Conservation (phyloP, 805 yeast genomes). For the Isabelozyma rhagii region DNA sequence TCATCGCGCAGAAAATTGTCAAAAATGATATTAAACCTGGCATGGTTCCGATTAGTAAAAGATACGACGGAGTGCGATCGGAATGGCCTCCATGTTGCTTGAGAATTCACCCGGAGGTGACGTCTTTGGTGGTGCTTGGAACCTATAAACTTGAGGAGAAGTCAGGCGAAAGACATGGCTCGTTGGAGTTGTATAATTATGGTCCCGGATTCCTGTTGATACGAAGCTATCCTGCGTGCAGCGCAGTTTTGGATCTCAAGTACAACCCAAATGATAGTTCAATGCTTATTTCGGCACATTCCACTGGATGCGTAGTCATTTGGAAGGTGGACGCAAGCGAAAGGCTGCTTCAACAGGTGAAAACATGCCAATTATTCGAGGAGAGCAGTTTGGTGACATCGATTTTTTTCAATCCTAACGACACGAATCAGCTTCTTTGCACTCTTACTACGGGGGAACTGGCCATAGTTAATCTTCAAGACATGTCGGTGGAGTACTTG, state of each 20-base stretch:
- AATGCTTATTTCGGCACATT: slow-evolving; percentile 63
- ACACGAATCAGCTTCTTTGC: slow-evolving; percentile 38
- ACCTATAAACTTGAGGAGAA: slow-evolving; percentile 70
- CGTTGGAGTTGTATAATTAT: slow-evolving; percentile 42
- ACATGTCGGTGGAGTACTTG: slow-evolving; percentile 16
- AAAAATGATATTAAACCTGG: not conserved
- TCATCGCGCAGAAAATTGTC: not conserved
- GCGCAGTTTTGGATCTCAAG: slow-evolving; percentile 79
- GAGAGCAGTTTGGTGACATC: slow-evolving; percentile 58
- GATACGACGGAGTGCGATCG: slow-evolving; percentile 37
- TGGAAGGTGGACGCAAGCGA: slow-evolving; percentile 47
- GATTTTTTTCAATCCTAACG: slow-evolving; percentile 50
- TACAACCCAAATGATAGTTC: slow-evolving; percentile 52
- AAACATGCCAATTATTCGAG: slow-evolving; percentile 44
- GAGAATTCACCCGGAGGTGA: slow-evolving; percentile 52
- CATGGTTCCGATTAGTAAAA: slow-evolving; percentile 6
- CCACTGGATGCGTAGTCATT: slow-evolving; percentile 68
- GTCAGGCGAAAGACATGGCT: slow-evolving; percentile 62
- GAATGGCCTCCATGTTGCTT: slow-evolving; percentile 83
- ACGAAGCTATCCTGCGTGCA: slow-evolving; percentile 34
- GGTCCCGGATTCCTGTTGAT: slow-evolving; percentile 10
- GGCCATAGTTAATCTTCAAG: slow-evolving; percentile 35
- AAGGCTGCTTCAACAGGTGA: slow-evolving; percentile 11
- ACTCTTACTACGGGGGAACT: slow-evolving; percentile 71
- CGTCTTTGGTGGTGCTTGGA: slow-evolving; percentile 58